phyloP scores from a whole-genome alignment of 139 green algal species.

The Chlorella sp. region DNA sequence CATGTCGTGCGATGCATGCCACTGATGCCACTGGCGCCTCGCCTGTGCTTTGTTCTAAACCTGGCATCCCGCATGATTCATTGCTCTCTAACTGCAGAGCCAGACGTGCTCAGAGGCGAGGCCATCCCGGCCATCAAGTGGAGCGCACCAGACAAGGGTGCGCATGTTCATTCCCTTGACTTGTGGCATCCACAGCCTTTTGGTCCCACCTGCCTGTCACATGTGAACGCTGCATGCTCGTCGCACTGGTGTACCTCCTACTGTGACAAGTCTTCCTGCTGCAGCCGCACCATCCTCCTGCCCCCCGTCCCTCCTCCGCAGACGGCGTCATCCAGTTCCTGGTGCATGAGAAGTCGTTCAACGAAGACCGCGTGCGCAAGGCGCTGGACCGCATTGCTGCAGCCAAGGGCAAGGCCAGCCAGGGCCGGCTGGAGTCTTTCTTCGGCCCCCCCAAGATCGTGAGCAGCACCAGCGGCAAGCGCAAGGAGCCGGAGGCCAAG shows the following conservation, averaged over 20 bases:
- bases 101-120: constrained; percentile 54
- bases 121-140: constrained; percentile 84
- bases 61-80: too few relatives aligned
- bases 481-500: constrained; percentile 47
- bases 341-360: constrained; percentile 95
- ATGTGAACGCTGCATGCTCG: neutral
- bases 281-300: too few relatives aligned
- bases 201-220: neutral
- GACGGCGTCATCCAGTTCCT: constrained; percentile 94
- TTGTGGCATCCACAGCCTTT: neutral
- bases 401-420: constrained; percentile 71
- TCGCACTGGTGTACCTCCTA: neutral
- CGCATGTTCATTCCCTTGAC: neutral
- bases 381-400: constrained; percentile 69
- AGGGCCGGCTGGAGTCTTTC: constrained; percentile 87
- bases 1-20: neutral
- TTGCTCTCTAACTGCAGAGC: constrained; percentile 38
- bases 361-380: constrained; percentile 84
- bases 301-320: constrained; percentile 18
- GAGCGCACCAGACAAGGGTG: constrained; percentile 75
- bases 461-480: constrained; percentile 52
- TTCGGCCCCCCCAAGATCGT: constrained; percentile 72
- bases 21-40: neutral
- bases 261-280: too few relatives aligned
- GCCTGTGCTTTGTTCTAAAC: too few relatives aligned